These are phyloP conservation scores for Leccinum incarnatum DNA, from an alignment of 768 basidiomycete species.

Conservation along the genomic window DNA sequence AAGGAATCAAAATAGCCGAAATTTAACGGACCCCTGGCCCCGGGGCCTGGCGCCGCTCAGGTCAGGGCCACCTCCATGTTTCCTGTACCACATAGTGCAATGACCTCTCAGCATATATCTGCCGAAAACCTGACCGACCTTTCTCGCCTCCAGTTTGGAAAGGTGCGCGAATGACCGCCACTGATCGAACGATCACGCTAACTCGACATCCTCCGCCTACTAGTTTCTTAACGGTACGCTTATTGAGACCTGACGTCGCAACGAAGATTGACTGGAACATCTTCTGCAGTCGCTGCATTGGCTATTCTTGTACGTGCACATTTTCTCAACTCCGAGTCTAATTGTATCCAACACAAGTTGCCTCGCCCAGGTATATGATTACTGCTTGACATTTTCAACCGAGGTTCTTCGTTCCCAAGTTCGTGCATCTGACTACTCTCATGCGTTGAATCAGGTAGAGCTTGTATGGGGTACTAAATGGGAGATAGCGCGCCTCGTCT, in stretches of 20 bases:
- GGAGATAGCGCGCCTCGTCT: constrained; percentile 21
- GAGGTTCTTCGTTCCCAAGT: constrained; percentile 13
- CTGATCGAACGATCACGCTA: not conserved
- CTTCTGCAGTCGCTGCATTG: constrained; percentile 19
- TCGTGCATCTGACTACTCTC: not conserved
- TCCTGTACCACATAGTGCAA: not conserved
- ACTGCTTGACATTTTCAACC: constrained; percentile 20
- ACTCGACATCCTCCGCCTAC: not conserved
- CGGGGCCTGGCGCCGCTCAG: too few relatives aligned
- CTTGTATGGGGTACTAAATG: constrained; percentile 25
- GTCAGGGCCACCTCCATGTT: constrained; percentile 17
- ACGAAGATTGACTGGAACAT: not conserved
- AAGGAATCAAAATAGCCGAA: too few relatives aligned
- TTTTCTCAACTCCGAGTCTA: not conserved
- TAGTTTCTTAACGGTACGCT: constrained; percentile 22
- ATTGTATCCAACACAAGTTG: not conserved
- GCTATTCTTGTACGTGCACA: constrained; percentile 14
- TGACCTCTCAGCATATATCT: constrained; percentile 6
- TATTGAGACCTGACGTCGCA: not conserved
- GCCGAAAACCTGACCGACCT: constrained; percentile 8
- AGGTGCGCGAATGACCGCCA: constrained; percentile 8
- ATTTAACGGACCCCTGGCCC: too few relatives aligned
- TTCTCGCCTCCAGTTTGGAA: constrained; percentile 19
- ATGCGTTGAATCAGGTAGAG: constrained; percentile 12
- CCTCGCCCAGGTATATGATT: constrained; percentile 17